A percentile compares a stretch with the other conserved stretches of the same genome.
Evolutionary conservation across 169 alveolate genomes (phyloP).

Genomic region (Eimeria necatrix): DNA sequence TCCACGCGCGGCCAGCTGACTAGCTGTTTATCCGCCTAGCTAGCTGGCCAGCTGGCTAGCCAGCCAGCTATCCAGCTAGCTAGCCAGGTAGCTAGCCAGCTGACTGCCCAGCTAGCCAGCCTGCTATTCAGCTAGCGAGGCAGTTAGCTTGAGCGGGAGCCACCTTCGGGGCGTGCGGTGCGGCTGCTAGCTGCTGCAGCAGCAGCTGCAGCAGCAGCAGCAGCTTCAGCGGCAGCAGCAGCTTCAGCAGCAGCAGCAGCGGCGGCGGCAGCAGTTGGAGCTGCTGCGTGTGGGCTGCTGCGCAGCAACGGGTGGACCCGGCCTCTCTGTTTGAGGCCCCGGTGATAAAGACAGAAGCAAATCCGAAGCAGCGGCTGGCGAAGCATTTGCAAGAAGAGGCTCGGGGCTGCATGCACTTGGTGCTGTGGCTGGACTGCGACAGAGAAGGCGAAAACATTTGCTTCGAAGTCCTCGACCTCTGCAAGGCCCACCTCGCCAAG

Average conservation of each 20-base stretch:
- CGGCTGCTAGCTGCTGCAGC: neutral
- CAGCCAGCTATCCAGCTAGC: too few species aligned
- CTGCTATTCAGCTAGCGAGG: too few species aligned
- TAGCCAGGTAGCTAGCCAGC: too few species aligned
- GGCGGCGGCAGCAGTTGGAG: neutral
- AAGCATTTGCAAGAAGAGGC: slow-evolving; percentile 94
- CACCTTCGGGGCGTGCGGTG: neutral
- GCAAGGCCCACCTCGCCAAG: neutral
- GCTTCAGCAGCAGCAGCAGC: too few species aligned
- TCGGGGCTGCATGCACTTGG: slow-evolving; percentile 92
- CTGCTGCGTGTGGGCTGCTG: neutral
- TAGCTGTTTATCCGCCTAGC: too few species aligned
- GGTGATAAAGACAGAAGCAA: slow-evolving; percentile 92
- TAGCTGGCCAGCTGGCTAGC: too few species aligned
- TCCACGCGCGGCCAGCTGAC: too few species aligned
- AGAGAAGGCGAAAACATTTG: slow-evolving; percentile 99
- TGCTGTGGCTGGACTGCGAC: slow-evolving; percentile 99
- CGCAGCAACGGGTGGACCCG: slow-evolving; percentile 95
- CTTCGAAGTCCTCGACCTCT: slow-evolving; percentile 96
- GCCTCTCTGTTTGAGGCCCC: slow-evolving; percentile 97
- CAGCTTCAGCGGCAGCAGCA: neutral
- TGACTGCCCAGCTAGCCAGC: too few species aligned
- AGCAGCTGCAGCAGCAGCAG: neutral
- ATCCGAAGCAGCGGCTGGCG: slow-evolving; percentile 88
- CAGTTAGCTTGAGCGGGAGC: too few species aligned